phyloP scores from a whole-genome alignment of 176 grass and related monocot genomes.

The Phoenix dactylifera region DNA sequence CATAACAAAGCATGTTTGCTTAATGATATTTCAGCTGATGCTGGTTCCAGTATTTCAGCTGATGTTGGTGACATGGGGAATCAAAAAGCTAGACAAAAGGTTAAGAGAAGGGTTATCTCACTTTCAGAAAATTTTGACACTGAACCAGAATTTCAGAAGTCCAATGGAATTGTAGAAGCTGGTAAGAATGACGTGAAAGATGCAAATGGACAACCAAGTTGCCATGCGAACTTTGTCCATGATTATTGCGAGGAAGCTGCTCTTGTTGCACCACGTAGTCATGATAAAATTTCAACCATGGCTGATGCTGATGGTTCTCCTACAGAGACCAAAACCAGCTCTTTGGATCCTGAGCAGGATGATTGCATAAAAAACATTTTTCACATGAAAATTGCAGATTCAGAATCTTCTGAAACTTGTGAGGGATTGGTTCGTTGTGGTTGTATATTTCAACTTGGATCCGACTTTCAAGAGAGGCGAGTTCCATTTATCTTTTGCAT shows the following conservation, averaged over 20 bases:
- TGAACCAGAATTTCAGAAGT: conserved; percentile 7
- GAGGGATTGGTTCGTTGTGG: conserved; percentile 56
- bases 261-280: conserved; percentile 2
- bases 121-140: conserved; percentile 43
- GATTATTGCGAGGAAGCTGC: conserved; percentile 15
- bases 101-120: conserved; percentile 43
- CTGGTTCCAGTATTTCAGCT: not conserved
- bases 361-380: conserved; percentile 42
- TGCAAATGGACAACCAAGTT: conserved; percentile 24
- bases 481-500: conserved; percentile 7
- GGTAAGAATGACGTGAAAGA: conserved; percentile 23
- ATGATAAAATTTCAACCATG: conserved; percentile 21
- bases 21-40: conserved; percentile 29
- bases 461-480: conserved; percentile 49
- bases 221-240: not conserved
- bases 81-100: conserved; percentile 35
- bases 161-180: conserved; percentile 20
- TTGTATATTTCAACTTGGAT: conserved; percentile 54
- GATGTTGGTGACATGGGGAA: conserved; percentile 25
- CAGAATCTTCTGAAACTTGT: conserved; percentile 48
- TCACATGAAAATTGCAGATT: conserved; percentile 37
- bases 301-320: conserved; percentile 8
- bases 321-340: conserved; percentile 1
- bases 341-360: conserved; percentile 18
- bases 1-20: conserved; percentile 16